Conservation (phyloP, 1,284 basidiomycete genomes). For the Malassezia nana region DNA sequence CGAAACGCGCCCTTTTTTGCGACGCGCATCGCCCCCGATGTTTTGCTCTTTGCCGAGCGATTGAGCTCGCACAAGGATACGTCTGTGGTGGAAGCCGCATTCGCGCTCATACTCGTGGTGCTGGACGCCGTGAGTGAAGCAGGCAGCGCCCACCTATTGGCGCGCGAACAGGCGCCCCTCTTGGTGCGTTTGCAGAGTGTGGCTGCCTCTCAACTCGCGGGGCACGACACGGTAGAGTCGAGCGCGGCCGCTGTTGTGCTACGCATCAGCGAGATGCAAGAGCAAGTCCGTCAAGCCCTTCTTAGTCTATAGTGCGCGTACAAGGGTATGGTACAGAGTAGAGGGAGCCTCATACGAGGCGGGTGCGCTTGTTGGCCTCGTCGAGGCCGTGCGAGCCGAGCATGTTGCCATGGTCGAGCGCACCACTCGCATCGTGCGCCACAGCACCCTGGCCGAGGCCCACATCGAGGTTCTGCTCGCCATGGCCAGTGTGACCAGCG, state of each 20-base stretch:
- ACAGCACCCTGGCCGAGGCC: constrained; percentile 10
- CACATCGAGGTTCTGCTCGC: constrained; percentile 11
- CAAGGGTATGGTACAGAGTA: background rate
- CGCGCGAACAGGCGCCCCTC: background rate
- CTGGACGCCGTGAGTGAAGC: constrained; percentile 2
- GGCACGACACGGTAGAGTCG: background rate
- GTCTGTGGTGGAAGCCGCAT: background rate
- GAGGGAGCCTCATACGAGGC: constrained; percentile 4
- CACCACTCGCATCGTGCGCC: constrained; percentile 5
- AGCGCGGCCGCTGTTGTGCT: constrained; percentile 10
- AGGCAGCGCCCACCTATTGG: background rate
- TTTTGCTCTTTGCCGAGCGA: constrained; percentile 3
- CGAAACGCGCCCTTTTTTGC: constrained; percentile 2
- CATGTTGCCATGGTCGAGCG: constrained; percentile 9
- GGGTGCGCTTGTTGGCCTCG: constrained; percentile 14
- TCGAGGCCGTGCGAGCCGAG: constrained; percentile 11
- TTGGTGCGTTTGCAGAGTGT: constrained; percentile 7
- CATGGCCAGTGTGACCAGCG: background rate
- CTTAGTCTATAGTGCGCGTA: background rate
- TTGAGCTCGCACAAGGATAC: background rate
- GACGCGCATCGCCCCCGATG: background rate
- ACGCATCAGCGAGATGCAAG: constrained; percentile 9
- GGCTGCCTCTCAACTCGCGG: constrained; percentile 1
- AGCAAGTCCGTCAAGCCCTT: constrained; percentile 1
- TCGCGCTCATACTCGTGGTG: constrained; percentile 6